A percentile compares a stretch with the other conserved stretches of the same genome.
Conservation (phyloP, 108 stramenopile genomes). For the Skeletonema potamos region DNA sequence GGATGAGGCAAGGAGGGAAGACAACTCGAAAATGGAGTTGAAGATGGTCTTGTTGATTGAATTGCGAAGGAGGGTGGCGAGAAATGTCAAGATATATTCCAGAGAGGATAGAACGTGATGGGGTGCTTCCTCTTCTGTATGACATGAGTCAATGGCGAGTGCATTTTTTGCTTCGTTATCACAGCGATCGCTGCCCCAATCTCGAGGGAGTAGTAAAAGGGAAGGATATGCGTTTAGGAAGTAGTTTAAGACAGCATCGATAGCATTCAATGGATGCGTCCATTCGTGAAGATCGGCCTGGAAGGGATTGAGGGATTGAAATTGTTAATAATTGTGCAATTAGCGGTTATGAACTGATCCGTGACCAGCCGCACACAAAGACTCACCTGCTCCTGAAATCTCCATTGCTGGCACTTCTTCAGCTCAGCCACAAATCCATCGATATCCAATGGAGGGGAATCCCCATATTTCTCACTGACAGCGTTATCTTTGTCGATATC, state of each 20-base stretch:
- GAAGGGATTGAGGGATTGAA: neutral
- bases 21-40: conserved; percentile 76
- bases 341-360: too few species aligned
- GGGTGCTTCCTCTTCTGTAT: conserved; percentile 40
- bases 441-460: conserved; percentile 43
- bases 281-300: conserved; percentile 87
- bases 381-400: conserved; percentile 82
- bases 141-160: conserved; percentile 8
- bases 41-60: conserved; percentile 82
- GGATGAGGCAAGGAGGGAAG: conserved; percentile 72
- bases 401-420: conserved; percentile 56
- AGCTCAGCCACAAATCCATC: conserved; percentile 56
- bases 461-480: neutral
- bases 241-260: conserved; percentile 68
- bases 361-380: neutral
- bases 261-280: conserved; percentile 75
- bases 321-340: conserved; percentile 6
- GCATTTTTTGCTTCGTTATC: conserved; percentile 1
- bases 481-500: neutral
- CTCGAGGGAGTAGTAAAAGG: conserved; percentile 56
- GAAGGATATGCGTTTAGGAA: conserved; percentile 63
- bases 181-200: conserved; percentile 28
- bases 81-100: conserved; percentile 31
- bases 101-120: conserved; percentile 47
- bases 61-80: conserved; percentile 71